Base-by-base conservation (phyloP, 2,329 filamentous ascomycete genomes). In the Cryoendolithus antarcticus region DNA sequence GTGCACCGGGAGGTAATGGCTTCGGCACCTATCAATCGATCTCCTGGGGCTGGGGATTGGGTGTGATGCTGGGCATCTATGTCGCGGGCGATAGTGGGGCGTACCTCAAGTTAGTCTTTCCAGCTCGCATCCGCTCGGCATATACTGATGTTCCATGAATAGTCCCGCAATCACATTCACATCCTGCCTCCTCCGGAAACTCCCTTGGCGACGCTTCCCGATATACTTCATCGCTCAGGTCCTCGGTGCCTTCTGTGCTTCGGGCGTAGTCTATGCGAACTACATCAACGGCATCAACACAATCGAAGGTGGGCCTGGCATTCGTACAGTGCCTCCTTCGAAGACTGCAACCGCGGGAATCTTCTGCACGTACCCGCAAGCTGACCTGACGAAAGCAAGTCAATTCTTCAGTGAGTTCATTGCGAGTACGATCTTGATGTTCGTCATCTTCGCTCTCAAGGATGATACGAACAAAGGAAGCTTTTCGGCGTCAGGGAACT, bases 201-300 rank as follows among this genome's bases (percentile, higher is more conserved):
- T 80, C 30, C 76, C 80, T 4, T 82, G 78, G 77, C 67, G 72
- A 35, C 75, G 78, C 32, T 74, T 82, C 45, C 78, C 78, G 2
- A 56, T 77, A 9, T 83, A 83, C 58, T 62, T 71, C 27, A 38
- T 75, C 2, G 72, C 77, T 0, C 80, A 84, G 53, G 46, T 77
- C 3, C 66, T 83, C 0, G 80, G 80, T 3, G 79, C 71, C 32
- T 80, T 83, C 61, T 60, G 64, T 3, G 80, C 69, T 11, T 56
- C 62, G 2, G 60, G 54, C 4, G 52, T 64, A 24, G 53, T 62
- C 1, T 64, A 62, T 36, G 60, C 51, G 11, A 63, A 62, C 42
- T 63, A 63, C 46, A 68, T 69, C 37, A 71, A 69, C 4, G 76
- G 75, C 30, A 80, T 83, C 8, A 30, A 39, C 31, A 9, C 19